phyloP scores from a whole-genome alignment of 805 yeast species.

The Candida tallmaniae region DNA sequence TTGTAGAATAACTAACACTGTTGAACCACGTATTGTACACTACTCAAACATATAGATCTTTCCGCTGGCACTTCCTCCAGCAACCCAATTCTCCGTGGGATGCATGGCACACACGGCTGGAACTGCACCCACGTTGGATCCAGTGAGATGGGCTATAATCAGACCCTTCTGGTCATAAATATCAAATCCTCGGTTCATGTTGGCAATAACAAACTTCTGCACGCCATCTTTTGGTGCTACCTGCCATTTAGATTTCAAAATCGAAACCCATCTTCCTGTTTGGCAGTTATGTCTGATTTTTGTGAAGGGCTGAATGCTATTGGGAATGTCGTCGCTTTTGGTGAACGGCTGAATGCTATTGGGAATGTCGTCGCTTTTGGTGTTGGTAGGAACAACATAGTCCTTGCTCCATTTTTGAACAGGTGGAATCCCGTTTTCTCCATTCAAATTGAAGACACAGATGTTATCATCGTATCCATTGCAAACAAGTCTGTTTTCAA shows the following conservation, averaged over 20 bases:
- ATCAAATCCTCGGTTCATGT: constrained; percentile 87
- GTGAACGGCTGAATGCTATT: too few relatives aligned
- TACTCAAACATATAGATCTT: constrained; percentile 62
- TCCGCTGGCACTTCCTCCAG: constrained; percentile 94
- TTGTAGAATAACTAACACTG: too few relatives aligned
- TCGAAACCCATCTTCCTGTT: constrained; percentile 96
- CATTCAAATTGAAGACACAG: constrained; percentile 55
- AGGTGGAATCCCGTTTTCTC: constrained; percentile 19
- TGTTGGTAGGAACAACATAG: constrained; percentile 3
- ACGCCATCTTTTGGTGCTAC: constrained; percentile 59
- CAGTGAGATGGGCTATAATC: constrained; percentile 71
- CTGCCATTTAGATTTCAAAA: constrained; percentile 87
- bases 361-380: constrained; percentile 13
- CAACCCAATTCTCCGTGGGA: constrained; percentile 83
- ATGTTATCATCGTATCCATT: constrained; percentile 92
- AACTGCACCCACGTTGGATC: constrained; percentile 70
- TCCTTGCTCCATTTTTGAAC: constrained; percentile 23
- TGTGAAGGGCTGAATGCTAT: constrained; percentile 53
- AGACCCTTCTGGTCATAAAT: constrained; percentile 73
- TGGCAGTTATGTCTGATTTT: constrained; percentile 87
- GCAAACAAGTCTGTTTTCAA: constrained; percentile 66
- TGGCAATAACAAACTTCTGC: constrained; percentile 86
- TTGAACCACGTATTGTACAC: too few relatives aligned
- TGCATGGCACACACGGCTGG: constrained; percentile 89
- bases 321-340: constrained; percentile 20